These are phyloP conservation scores for Haemoproteus tartakovskyi DNA, from an alignment of 169 alveolate species.

Conservation along the genomic window DNA sequence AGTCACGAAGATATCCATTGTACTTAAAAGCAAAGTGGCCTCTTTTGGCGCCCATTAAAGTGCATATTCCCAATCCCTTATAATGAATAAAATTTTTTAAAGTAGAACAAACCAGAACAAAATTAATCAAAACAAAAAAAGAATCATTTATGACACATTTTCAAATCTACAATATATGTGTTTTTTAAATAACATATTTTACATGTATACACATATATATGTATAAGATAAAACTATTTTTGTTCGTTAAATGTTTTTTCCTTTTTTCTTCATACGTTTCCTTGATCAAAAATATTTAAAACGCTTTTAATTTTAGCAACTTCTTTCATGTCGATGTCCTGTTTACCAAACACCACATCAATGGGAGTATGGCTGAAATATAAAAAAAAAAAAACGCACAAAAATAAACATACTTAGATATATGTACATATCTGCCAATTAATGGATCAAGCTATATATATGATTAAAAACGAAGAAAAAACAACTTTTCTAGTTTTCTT, in stretches of 20 bases:
- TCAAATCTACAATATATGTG: no score
- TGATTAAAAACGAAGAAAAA: neutral
- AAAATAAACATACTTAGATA: neutral
- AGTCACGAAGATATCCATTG: constrained; percentile 62
- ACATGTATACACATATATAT: no score
- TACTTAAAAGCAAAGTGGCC: constrained; percentile 69
- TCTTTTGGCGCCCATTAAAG: constrained; percentile 69
- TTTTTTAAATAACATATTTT: no score
- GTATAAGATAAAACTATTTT: neutral
- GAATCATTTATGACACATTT: neutral
- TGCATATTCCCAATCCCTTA: constrained; percentile 68
- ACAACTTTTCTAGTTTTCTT: neutral
- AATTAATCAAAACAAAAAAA: constrained; percentile 1
- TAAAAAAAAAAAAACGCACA: neutral
- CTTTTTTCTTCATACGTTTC: constrained; percentile 28
- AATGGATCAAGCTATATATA: no score
- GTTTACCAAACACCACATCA: constrained; percentile 67
- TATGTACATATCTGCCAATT: no score
- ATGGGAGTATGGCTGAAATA: constrained; percentile 55
- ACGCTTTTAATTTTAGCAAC: constrained; percentile 64
- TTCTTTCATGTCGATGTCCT: constrained; percentile 64
- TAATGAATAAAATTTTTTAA: no score
- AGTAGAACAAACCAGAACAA: no score
- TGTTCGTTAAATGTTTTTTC: neutral
- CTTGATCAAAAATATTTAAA: constrained; percentile 66